These are phyloP conservation scores for Nicotiana otophora DNA, from an alignment of 257 asterid species.

Conservation along the genomic window DNA sequence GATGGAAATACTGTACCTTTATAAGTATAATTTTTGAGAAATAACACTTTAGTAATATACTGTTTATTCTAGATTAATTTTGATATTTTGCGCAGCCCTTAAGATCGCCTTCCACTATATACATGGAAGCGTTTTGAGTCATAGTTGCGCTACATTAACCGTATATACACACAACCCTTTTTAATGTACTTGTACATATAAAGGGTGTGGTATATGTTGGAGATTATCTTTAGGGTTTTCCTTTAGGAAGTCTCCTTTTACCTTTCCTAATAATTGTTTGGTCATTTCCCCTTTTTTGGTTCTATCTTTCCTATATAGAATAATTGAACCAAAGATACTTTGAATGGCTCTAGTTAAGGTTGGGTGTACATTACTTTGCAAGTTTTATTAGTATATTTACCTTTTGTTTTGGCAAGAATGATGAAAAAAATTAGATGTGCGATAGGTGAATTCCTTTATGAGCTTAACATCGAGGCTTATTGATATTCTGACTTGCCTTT, in stretches of 20 bases:
- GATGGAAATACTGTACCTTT: too few species aligned
- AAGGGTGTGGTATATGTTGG: not conserved
- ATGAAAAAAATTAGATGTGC: not conserved
- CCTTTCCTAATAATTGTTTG: not conserved
- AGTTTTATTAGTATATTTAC: not conserved
- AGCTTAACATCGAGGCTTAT: constrained; percentile 17
- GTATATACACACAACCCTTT: not conserved
- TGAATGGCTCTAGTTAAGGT: not conserved
- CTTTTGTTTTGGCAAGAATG: not conserved
- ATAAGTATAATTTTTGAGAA: too few species aligned
- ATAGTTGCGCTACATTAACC: constrained; percentile 36
- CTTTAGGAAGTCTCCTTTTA: not conserved
- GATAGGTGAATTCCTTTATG: too few species aligned
- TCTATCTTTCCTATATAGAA: not conserved
- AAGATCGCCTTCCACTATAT: constrained; percentile 83
- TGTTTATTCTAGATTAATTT: not conserved
- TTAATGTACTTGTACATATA: not conserved
- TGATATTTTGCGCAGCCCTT: constrained; percentile 59
- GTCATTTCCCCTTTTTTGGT: not conserved
- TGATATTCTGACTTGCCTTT: constrained; percentile 17
- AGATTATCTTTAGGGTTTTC: not conserved
- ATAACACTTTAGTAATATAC: not conserved
- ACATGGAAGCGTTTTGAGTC: constrained; percentile 94
- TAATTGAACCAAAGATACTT: not conserved
- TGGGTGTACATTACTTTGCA: too few species aligned